Evolutionary conservation across 2,329 filamentous ascomycete genomes (phyloP), one percentile per base, ranked within the genome.

Genomic region (Raffaelea arxii): DNA sequence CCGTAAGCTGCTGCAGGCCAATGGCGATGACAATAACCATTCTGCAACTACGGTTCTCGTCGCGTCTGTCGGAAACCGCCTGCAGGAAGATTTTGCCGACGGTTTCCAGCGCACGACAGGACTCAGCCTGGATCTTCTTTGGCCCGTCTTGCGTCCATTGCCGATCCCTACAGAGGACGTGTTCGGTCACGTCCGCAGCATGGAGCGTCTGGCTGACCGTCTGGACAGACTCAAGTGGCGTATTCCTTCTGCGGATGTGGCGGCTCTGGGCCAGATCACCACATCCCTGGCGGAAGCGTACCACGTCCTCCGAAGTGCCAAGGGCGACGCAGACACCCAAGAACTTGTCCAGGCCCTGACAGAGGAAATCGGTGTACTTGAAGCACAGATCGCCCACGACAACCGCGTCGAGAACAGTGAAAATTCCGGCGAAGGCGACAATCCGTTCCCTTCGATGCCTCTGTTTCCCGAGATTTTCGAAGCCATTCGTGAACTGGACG

Each of bases 91-190:
- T 43, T 91, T 94, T 57, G 72, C 77, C 22, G 73, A 78, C 16
- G 80, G 78, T 2, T 90, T 89, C 66, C 79, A 80, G 46, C 66
- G 94, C 14, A 80, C 71, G 0, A 89, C 84, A 2, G 89, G 88
- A 0, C 67, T 89, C 12, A 82, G 79, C 53, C 92, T 94, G 85
- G 85, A 92, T 58, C 62, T 68, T 9, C 71, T 94, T 5, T 94
- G 90, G 91, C 75, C 77, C 37, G 58, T 69, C 2, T 77, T 94
- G 57, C 77, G 84, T 45, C 86, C 89, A 1, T 61, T 67, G 11
- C 72, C 78, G 4, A 68, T 81, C 21, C 63, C 70, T 2, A 69
- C 70, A 18, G 60, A 65, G 22, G 55, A 58, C 4, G 65, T 69
- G 0, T 62, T 80, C 37, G 61, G 68, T 24, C 70, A 68, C 30